These are phyloP conservation scores for Leishmania lainsoni DNA, from an alignment of 208 protist genomes.

Conservation along the genomic window DNA sequence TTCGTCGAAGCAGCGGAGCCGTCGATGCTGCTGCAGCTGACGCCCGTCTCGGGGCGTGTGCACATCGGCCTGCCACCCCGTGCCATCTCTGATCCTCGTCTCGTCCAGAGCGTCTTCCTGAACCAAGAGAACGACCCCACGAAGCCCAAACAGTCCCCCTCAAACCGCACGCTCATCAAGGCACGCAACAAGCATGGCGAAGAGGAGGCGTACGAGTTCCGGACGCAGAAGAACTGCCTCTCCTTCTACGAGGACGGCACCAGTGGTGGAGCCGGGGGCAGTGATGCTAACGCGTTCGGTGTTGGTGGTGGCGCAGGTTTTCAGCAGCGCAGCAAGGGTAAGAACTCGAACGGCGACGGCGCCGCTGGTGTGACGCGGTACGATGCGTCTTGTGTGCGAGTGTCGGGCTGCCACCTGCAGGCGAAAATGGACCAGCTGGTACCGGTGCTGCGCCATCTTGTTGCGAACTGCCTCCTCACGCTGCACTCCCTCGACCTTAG, in stretches of 20 bases:
- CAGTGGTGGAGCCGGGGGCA: slow-evolving; percentile 6
- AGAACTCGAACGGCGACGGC: neutral
- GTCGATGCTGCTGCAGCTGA: slow-evolving; percentile 41
- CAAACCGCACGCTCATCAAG: slow-evolving; percentile 73
- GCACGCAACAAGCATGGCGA: slow-evolving; percentile 86
- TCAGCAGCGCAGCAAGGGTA: neutral
- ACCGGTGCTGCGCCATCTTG: slow-evolving; percentile 66
- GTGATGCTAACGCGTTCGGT: slow-evolving; percentile 10
- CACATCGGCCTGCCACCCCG: slow-evolving; percentile 41
- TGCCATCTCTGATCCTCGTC: slow-evolving; percentile 45
- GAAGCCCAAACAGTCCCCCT: slow-evolving; percentile 7
- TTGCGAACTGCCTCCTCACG: slow-evolving; percentile 75
- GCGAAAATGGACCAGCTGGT: slow-evolving; percentile 56
- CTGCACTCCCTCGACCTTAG: slow-evolving; percentile 82
- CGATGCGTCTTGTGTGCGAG: slow-evolving; percentile 69
- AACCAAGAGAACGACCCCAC: slow-evolving; percentile 73
- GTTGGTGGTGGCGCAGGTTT: neutral
- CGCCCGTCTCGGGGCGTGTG: slow-evolving; percentile 47
- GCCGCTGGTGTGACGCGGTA: slow-evolving; percentile 33
- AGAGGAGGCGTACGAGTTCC: slow-evolving; percentile 91
- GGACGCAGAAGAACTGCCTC: slow-evolving; percentile 42
- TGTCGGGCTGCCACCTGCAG: slow-evolving; percentile 64
- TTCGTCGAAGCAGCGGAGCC: slow-evolving; percentile 44
- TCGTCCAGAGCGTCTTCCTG: slow-evolving; percentile 74
- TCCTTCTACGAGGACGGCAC: slow-evolving; percentile 28